These are phyloP conservation scores for Cubamyces sp. DNA, from an alignment of 768 basidiomycete species.

Conservation along the genomic window DNA sequence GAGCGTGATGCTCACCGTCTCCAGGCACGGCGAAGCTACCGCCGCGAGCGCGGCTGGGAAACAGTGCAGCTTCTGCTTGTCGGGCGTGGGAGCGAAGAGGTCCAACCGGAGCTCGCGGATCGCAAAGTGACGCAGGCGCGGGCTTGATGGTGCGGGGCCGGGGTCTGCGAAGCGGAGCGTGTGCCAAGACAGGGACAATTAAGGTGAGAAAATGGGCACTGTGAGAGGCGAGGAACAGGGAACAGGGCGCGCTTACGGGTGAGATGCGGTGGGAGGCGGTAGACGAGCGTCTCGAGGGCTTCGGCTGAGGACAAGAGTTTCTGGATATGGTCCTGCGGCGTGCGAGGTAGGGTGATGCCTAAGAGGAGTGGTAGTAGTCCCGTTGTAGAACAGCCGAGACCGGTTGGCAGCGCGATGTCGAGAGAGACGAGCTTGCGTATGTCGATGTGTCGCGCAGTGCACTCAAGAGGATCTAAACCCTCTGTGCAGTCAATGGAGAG, in stretches of 20 bases:
- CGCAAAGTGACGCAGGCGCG: constrained; percentile 4
- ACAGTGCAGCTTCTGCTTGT: neutral
- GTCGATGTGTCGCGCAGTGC: neutral
- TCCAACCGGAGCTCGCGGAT: constrained; percentile 1
- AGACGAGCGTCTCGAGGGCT: neutral
- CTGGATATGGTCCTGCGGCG: neutral
- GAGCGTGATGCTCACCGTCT: constrained; percentile 7
- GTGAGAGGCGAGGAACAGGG: too few species aligned
- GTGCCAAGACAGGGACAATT: too few species aligned
- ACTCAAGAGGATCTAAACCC: constrained; percentile 1
- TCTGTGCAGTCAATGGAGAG: constrained; percentile 1
- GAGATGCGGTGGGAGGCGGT: neutral
- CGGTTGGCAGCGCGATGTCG: neutral
- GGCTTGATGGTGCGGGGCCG: neutral
- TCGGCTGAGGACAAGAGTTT: neutral
- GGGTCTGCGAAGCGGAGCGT: neutral
- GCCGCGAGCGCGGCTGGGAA: neutral
- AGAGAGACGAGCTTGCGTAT: neutral
- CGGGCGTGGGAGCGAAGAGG: neutral
- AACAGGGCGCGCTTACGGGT: neutral
- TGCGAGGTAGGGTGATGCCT: neutral
- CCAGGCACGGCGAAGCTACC: neutral
- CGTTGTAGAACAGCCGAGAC: neutral
- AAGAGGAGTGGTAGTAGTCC: neutral
- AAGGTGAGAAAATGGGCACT: too few species aligned